These are phyloP conservation scores for Colletotrichum chlorophyti DNA, from an alignment of 2,329 filamentous ascomycete genomes.

Conservation along the genomic window DNA sequence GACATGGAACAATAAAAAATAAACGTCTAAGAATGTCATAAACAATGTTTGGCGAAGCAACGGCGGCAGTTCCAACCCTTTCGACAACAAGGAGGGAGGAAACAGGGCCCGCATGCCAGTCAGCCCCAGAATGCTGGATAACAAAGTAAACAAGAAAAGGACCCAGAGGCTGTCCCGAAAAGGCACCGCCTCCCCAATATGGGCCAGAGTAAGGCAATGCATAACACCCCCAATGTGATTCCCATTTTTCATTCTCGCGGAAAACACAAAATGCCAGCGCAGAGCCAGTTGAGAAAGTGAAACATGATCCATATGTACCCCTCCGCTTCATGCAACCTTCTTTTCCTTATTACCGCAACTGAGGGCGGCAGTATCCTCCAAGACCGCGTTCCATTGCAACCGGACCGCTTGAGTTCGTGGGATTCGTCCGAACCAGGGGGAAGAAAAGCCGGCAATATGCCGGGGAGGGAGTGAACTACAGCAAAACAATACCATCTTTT, in stretches of 20 bases:
- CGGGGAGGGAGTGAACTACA: neutral
- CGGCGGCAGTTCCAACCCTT: neutral
- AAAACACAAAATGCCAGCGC: conserved; percentile 30
- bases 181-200: conserved; percentile 35
- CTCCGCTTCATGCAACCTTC: conserved; percentile 1
- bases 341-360: neutral
- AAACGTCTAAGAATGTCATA: conserved; percentile 29
- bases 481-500: neutral
- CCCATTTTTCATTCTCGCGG: conserved; percentile 31
- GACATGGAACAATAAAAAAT: conserved; percentile 27
- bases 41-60: neutral
- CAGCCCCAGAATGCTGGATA: conserved; percentile 9
- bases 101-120: conserved; percentile 4
- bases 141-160: conserved; percentile 24
- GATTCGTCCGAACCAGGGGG: neutral
- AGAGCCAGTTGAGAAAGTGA: conserved; percentile 33
- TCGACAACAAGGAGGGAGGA: conserved; percentile 22
- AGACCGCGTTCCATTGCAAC: neutral
- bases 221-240: conserved; percentile 41
- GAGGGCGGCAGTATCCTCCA: neutral
- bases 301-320: conserved; percentile 34
- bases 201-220: conserved; percentile 47
- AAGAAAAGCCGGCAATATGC: neutral
- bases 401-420: neutral
- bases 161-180: conserved; percentile 21